phyloP scores from a whole-genome alignment of 495 filamentous ascomycete genomes.

The Podospora didyma region DNA sequence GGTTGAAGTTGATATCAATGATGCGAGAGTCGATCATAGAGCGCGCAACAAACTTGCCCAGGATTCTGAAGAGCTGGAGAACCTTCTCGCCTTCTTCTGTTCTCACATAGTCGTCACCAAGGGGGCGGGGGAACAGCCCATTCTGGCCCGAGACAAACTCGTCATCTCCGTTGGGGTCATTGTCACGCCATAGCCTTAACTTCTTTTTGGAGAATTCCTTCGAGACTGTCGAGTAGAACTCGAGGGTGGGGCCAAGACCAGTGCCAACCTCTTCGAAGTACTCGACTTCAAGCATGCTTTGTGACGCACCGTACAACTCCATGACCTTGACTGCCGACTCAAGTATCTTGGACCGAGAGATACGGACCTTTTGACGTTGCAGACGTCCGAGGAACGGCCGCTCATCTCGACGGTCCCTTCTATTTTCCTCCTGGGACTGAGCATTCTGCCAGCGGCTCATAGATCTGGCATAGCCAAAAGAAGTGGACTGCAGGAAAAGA shows the following conservation, averaged over 20 bases:
- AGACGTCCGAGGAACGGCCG: conserved; percentile 88
- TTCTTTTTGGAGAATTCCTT: conserved; percentile 98
- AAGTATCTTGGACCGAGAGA: conserved; percentile 85
- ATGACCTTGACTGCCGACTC: conserved; percentile 99
- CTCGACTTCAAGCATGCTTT: conserved; percentile 94
- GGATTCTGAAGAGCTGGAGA: conserved; percentile 82
- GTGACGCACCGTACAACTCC: conserved; percentile 95
- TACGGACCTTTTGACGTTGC: conserved; percentile 95
- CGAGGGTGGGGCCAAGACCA: conserved; percentile 90
- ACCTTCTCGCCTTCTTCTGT: conserved; percentile 77
- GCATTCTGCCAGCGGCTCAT: conserved; percentile 98
- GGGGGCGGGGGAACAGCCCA: conserved; percentile 89
- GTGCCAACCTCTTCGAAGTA: conserved; percentile 99
- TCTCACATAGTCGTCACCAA: conserved; percentile 72
- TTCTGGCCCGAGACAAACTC: conserved; percentile 85
- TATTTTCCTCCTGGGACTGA: conserved; percentile 70
- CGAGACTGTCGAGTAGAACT: conserved; percentile 97
- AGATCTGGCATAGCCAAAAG: conserved; percentile 94
- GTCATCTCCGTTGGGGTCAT: conserved; percentile 66
- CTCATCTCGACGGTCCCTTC: conserved; percentile 83
- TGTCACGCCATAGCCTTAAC: conserved; percentile 92
- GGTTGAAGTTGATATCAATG: conserved; percentile 96
- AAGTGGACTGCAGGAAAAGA: conserved; percentile 94
- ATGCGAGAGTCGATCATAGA: conserved; percentile 99
- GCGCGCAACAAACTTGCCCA: conserved; percentile 95